These are phyloP conservation scores for Pelargonium cotyledonis DNA, from an alignment of 441 rosid genomes.

Conservation along the genomic window DNA sequence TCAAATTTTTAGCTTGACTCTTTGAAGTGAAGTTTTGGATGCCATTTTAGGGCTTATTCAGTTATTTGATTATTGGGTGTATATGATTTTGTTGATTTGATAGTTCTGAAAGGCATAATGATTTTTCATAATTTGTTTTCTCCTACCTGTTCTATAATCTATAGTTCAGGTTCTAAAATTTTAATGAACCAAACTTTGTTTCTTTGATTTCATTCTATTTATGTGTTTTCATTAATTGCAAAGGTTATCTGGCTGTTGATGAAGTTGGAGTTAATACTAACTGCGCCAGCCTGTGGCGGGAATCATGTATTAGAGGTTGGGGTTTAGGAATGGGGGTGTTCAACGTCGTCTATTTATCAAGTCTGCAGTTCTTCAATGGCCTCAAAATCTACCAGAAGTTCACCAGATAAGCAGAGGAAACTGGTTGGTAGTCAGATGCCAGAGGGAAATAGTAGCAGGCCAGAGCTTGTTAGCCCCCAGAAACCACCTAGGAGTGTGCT, in stretches of 20 bases:
- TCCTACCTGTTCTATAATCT: background rate
- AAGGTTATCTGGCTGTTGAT: conserved; percentile 14
- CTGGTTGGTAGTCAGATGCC: conserved; percentile 24
- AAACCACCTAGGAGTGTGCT: conserved; percentile 19
- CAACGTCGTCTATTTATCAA: conserved; percentile 14
- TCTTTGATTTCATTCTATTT: background rate
- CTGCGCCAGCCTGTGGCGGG: conserved; percentile 17
- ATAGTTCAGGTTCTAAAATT: background rate
- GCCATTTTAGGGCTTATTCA: background rate
- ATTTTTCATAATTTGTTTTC: background rate
- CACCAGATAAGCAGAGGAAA: conserved; percentile 34
- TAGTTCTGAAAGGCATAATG: background rate
- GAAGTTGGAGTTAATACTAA: conserved; percentile 22
- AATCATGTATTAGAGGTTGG: conserved; percentile 20
- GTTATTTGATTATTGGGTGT: background rate
- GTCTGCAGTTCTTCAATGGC: conserved; percentile 40
- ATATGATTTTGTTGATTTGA: background rate
- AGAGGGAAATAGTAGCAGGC: conserved; percentile 31
- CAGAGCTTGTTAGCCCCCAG: conserved; percentile 27
- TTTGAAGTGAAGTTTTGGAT: background rate
- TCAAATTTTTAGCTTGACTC: background rate
- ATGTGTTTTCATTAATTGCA: conserved; percentile 14
- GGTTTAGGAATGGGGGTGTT: conserved; percentile 29
- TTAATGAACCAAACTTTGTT: conserved; percentile 8
- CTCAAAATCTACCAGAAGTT: conserved; percentile 38